Conservation (phyloP, 192 early-diverging fungal species). For the Kappamyces sp. region DNA sequence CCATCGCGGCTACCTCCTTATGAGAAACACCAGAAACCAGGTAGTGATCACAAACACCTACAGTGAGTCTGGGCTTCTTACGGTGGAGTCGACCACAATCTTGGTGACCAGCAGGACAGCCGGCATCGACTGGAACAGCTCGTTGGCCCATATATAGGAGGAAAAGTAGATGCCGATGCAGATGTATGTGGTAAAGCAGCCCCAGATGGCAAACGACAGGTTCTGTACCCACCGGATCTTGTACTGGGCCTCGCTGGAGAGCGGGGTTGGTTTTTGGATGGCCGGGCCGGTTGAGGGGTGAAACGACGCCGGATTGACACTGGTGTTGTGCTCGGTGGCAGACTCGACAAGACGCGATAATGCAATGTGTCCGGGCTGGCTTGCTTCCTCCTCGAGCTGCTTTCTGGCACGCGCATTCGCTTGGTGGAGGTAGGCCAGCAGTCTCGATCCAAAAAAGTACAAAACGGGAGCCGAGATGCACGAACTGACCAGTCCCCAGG, state of each 20-base stretch:
- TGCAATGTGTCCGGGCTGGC: too few relatives aligned
- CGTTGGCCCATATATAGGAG: background rate
- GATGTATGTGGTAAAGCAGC: background rate
- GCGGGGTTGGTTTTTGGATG: background rate
- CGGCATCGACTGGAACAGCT: background rate
- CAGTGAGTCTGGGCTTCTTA: background rate
- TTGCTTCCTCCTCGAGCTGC: too few relatives aligned
- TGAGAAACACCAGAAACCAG: too few relatives aligned
- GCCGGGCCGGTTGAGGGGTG: background rate
- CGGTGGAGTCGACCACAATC: background rate
- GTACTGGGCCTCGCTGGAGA: background rate
- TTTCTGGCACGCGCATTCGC: background rate
- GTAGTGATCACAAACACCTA: too few relatives aligned
- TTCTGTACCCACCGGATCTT: background rate
- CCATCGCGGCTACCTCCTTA: too few relatives aligned
- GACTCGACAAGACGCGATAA: background rate
- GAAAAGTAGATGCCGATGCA: conserved; percentile 1
- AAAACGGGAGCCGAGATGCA: background rate
- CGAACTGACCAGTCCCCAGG: background rate
- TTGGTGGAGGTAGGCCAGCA: background rate
- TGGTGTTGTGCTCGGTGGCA: background rate
- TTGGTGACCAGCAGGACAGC: background rate
- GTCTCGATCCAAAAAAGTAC: background rate
- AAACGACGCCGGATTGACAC: background rate
- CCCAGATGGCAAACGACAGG: background rate